Evolutionary conservation across 352 stramenopile species (phyloP), one percentile per base, ranked within the genome.

Genomic region (Phytopythium delawarense): DNA sequence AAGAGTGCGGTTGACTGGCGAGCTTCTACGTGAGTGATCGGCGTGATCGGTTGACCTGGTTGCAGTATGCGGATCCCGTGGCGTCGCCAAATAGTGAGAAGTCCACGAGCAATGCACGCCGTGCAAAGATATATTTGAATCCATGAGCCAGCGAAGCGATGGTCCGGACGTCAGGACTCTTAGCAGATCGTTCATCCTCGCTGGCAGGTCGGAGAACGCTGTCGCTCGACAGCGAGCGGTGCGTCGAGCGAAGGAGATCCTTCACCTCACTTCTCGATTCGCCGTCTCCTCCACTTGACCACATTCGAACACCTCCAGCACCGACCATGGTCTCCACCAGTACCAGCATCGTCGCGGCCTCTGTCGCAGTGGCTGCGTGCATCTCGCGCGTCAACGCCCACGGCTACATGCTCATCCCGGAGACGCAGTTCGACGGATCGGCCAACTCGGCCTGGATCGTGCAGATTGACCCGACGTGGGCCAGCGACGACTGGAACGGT

Each of bases 351-450:
- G 5, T 61, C 6, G 39, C 42, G 9, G 62, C 45, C 23, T 50
- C 65, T 11, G 50, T 61, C 54, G 55, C 62, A 13, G 21, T 71
- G 40, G 61, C 34, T 25, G 39, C 50, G 8, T 61, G 53, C 8
- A 57, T 59, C 28, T 53, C 65, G 23, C 54, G 21, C 30, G 46
- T 58, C 25, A 25, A 67, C 28, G 65, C 42, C 39, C 65, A 71
- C 57, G 65, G 65, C 8, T 71, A 71, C 65, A 69, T 71, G 65
- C 25, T 63, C 13, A 61, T 71, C 42, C 65, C 65, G 0, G 49
- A 65, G 37, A 57, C 65, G 30, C 39, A 68, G 23, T 71, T 71
- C 45, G 52, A 57, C 16, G 61, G 37, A 13, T 71, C 65, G 13
- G 61, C 51, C 30, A 65, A 30, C 42, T 71, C 65, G 15, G 61